phyloP scores from a whole-genome alignment of 257 asterid genomes.

The Pogostemon cablin region DNA sequence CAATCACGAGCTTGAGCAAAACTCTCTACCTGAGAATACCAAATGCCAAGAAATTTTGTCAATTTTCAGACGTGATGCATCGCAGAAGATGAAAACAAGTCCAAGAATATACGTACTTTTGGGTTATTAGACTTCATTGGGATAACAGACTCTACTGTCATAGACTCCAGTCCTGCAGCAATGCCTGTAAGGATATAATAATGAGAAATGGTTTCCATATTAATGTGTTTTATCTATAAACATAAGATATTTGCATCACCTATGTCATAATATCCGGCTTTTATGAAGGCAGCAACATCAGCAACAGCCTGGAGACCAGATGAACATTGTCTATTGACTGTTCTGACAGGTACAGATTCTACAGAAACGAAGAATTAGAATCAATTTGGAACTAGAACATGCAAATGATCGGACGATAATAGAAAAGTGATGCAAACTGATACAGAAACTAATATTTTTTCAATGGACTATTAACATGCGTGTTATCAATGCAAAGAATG shows the following conservation, averaged over 20 bases:
- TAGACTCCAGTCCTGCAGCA: slow-evolving; percentile 93
- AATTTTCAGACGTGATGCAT: neutral
- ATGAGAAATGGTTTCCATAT: neutral
- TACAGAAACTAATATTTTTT: too few relatives aligned
- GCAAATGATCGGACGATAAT: neutral
- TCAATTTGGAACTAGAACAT: slow-evolving; percentile 10
- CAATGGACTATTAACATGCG: neutral
- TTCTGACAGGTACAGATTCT: slow-evolving; percentile 84
- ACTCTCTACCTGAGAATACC: slow-evolving; percentile 50
- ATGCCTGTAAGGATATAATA: slow-evolving; percentile 54
- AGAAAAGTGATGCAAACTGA: neutral
- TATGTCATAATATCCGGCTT: slow-evolving; percentile 88
- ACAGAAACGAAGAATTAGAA: slow-evolving; percentile 28
- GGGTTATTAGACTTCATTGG: slow-evolving; percentile 46
- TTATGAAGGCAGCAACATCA: slow-evolving; percentile 89
- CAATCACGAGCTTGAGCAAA: slow-evolving; percentile 80
- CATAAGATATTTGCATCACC: slow-evolving; percentile 45
- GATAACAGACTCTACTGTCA: slow-evolving; percentile 62
- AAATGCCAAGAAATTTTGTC: slow-evolving; percentile 26
- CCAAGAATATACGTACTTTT: slow-evolving; percentile 46
- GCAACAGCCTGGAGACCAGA: slow-evolving; percentile 98
- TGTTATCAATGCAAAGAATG: neutral
- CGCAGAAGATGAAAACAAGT: slow-evolving; percentile 4
- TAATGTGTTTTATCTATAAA: neutral
- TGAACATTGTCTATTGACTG: slow-evolving; percentile 91